phyloP scores from a whole-genome alignment of 78 protist species.

The Acrasis kona region DNA sequence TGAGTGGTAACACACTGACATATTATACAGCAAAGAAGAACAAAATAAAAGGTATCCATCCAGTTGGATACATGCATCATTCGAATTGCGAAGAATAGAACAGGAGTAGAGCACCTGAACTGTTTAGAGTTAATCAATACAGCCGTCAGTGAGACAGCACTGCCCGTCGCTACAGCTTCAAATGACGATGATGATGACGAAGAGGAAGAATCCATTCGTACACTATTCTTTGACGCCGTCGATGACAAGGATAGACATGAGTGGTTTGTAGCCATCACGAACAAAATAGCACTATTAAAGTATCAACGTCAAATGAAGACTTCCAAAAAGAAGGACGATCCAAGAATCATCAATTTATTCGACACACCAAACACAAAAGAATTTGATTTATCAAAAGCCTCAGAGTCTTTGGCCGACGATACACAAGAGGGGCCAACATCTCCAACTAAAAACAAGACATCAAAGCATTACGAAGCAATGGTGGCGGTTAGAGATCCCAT shows the following conservation, averaged over 20 bases:
- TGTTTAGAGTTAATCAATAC: not conserved
- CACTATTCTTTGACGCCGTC: not conserved
- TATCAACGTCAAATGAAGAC: too few species aligned
- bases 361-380: too few species aligned
- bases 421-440: too few species aligned
- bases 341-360: too few species aligned
- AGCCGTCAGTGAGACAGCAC: not conserved
- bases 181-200: not conserved
- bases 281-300: not conserved
- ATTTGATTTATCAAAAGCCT: too few species aligned
- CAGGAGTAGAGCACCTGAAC: not conserved
- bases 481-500: too few species aligned
- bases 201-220: not conserved
- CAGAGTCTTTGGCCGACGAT: too few species aligned
- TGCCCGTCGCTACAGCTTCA: not conserved
- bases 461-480: too few species aligned
- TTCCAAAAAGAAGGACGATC: too few species aligned
- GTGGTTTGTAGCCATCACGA: not conserved
- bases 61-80: not conserved
- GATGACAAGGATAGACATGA: not conserved
- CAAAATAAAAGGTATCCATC: not conserved
- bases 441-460: too few species aligned
- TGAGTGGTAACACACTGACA: not conserved
- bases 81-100: not conserved
- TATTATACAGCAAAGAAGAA: not conserved